Evolutionary conservation across 2,329 filamentous ascomycete species (phyloP), one percentile per base, ranked within the genome.

Genomic region (Sarocladium oryzae): DNA sequence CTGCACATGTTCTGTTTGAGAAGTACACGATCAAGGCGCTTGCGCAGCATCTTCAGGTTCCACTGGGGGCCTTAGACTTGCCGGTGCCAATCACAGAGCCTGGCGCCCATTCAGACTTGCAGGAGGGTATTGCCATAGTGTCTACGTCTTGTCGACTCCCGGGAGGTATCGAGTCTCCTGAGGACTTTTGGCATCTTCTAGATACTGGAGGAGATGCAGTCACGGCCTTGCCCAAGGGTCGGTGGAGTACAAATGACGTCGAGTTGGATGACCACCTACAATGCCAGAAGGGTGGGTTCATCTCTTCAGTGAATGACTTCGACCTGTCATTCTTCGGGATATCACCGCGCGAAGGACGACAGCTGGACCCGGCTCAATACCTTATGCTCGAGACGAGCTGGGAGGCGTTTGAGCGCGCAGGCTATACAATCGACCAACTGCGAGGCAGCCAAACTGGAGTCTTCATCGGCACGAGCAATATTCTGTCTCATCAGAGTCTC

Each of bases 301-400:
- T 58, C 20, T 23, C 33, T 18, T 51, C 51, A 2, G 32, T 51
- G 11, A 53, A 63, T 23, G 63, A 66, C 0, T 75, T 74, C 50
- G 73, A 76, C 53, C 69, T 70, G 2, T 67, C 69, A 0, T 75
- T 75, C 56, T 75, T 76, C 56, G 69, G 66, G 43, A 59, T 75
- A 23, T 73, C 72, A 1, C 69, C 72, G 51, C 71, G 71, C 51
- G 71, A 75, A 57, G 72, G 68, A 35, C 64, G 63, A 38, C 68
- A 69, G 1, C 69, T 77, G 66, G 75, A 77, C 41, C 74, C 74
- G 1, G 69, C 74, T 52, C 73, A 76, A 54, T 66, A 71, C 0
- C 59, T 77, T 13, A 63, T 75, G 46, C 64, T 76, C 2, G 74
- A 77, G 57, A 72, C 70, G 51, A 70, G 71, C 2, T 77, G 72